Percentiles rank a stretch among this genome's conserved stretches.
Conservation (phyloP, 2,329 filamentous ascomycete species). For the Apiospora malaysiana region DNA sequence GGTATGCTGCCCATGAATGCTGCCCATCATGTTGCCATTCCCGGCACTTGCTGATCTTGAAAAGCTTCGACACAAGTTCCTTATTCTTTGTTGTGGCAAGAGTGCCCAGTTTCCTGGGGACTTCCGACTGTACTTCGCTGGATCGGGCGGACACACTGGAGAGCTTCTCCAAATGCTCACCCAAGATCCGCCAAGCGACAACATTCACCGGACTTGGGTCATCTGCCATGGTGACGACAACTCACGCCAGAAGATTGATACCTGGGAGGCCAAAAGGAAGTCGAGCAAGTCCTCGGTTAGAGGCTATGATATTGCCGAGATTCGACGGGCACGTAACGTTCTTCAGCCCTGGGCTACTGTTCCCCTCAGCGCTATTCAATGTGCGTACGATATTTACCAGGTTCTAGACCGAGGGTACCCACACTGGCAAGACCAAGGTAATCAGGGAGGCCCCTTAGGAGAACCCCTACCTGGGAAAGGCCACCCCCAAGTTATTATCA, state of each 20-base stretch:
- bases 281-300: background rate
- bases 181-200: constrained; percentile 57
- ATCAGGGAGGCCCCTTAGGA: constrained; percentile 27
- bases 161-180: constrained; percentile 89
- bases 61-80: constrained; percentile 1
- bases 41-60: background rate
- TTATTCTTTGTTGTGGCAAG: background rate
- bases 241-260: constrained; percentile 72
- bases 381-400: constrained; percentile 66
- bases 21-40: no score
- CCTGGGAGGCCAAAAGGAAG: constrained; percentile 40
- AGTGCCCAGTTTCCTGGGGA: background rate
- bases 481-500: constrained; percentile 78
- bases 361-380: constrained; percentile 70
- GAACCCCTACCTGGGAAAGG: constrained; percentile 28
- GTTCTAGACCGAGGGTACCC: constrained; percentile 51
- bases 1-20: background rate
- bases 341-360: constrained; percentile 81
- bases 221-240: constrained; percentile 78
- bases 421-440: constrained; percentile 18
- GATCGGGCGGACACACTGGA: constrained; percentile 91
- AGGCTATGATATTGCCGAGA: constrained; percentile 67
- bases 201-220: constrained; percentile 78
- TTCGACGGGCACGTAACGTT: constrained; percentile 79
- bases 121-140: constrained; percentile 72